Evolutionary conservation across 2,329 filamentous ascomycete genomes (phyloP), one percentile per base, ranked within the genome.

Genomic region (Monilinia polystroma): DNA sequence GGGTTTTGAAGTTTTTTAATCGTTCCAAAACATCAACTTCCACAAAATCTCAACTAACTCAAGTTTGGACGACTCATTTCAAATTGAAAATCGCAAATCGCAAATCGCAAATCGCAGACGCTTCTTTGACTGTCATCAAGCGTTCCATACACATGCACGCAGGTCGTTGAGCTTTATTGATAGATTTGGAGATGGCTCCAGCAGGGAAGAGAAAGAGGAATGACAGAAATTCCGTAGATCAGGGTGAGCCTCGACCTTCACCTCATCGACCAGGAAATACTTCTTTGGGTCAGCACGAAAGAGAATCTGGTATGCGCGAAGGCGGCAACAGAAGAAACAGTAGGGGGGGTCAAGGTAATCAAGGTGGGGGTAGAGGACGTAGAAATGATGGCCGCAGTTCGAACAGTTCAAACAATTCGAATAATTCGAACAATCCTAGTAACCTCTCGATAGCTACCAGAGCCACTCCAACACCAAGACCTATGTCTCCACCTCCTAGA

Each of bases 241-340:
- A 77, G 79, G 68, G 74, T 63, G 80, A 80, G 58, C 80, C 79
- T 66, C 81, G 87, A 68, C 86, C 86, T 26, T 84, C 87, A 62
- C 87, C 87, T 63, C 86, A 89, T 77, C 84, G 86, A 45, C 86
- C 87, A 57, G 82, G 80, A 63, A 84, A 88, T 72, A 83, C 83
- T 8, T 74, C 78, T 51, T 74, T 87, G 65, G 84, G 79, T 54
- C 85, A 87, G 69, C 84, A 87, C 75, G 86, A 89, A 65, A 78
- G 83, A 77, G 81, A 83, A 59, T 81, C 84, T 73, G 79, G 79
- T 51, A 77, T 79, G 71, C 80, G 80, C 68, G 79, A 81, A 69
- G 75, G 77, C 63, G 81, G 83, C 64, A 79, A 80, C 59, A 77
- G 82, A 66, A 74, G 82, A 70, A 79, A 79, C 66, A 79, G 79